A percentile compares a stretch with the other conserved stretches of the same genome.
These are phyloP conservation scores for Hortiboletus flavorubellus DNA, from an alignment of 768 basidiomycete species.

Conservation along the genomic window DNA sequence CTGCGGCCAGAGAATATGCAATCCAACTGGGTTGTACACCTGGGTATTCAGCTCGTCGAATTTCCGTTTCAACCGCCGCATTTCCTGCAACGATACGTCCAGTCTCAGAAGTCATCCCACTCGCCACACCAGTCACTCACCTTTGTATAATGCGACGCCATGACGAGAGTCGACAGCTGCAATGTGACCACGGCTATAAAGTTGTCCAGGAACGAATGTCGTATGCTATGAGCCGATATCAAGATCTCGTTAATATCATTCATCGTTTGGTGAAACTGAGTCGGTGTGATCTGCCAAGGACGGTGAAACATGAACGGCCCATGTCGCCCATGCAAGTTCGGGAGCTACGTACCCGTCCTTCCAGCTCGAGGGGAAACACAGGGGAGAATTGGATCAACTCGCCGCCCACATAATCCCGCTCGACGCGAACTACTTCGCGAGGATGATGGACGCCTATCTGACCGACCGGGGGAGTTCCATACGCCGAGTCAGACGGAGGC, in stretches of 20 bases:
- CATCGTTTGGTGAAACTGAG: slow-evolving; percentile 85
- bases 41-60: slow-evolving; percentile 68
- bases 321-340: neutral
- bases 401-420: slow-evolving; percentile 88
- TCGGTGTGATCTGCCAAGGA: slow-evolving; percentile 72
- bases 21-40: slow-evolving; percentile 79
- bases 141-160: slow-evolving; percentile 78
- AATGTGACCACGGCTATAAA: slow-evolving; percentile 72
- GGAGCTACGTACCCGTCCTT: slow-evolving; percentile 70
- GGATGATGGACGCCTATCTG: slow-evolving; percentile 88
- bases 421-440: slow-evolving; percentile 86
- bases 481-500: slow-evolving; percentile 72
- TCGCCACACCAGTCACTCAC: slow-evolving; percentile 35
- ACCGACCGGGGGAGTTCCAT: slow-evolving; percentile 76
- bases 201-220: slow-evolving; percentile 74
- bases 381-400: slow-evolving; percentile 90
- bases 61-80: slow-evolving; percentile 58
- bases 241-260: slow-evolving; percentile 87
- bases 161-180: slow-evolving; percentile 71
- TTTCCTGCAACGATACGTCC: slow-evolving; percentile 53
- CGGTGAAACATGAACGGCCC: neutral
- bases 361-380: slow-evolving; percentile 87
- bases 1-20: slow-evolving; percentile 85
- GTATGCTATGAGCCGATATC: slow-evolving; percentile 80
- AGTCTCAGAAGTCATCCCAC: slow-evolving; percentile 6